These are phyloP conservation scores for Thielaviopsis ethacetica DNA, from an alignment of 2,329 filamentous ascomycete genomes.

Conservation along the genomic window DNA sequence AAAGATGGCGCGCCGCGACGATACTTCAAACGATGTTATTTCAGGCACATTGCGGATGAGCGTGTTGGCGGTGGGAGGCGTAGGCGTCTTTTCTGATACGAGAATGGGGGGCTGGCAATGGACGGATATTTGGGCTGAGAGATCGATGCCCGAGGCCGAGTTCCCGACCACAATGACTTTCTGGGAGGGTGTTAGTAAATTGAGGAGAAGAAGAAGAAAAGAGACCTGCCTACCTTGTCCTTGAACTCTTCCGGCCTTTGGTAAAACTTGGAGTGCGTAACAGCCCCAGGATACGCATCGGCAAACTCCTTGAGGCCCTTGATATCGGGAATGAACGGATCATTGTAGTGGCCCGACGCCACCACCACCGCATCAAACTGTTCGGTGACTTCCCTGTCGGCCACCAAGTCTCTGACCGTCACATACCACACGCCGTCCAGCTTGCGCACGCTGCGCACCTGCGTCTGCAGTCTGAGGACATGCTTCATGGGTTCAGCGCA, in stretches of 20 bases:
- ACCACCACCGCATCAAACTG: constrained; percentile 45
- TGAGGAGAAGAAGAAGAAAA: too few species aligned
- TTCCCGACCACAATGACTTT: constrained; percentile 45
- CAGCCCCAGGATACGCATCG: constrained; percentile 27
- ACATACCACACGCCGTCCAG: constrained; percentile 10
- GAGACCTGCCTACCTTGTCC: constrained; percentile 23
- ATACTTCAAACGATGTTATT: constrained; percentile 27
- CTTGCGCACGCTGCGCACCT: constrained; percentile 18
- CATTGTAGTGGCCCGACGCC: constrained; percentile 42
- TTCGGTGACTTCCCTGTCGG: constrained; percentile 22
- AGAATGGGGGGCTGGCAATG: constrained; percentile 28
- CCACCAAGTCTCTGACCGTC: not conserved
- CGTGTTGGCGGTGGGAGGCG: constrained; percentile 26
- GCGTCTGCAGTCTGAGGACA: not conserved
- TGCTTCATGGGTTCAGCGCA: not conserved
- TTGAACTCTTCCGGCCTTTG: constrained; percentile 28
- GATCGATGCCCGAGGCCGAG: constrained; percentile 48
- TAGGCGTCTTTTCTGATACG: not conserved
- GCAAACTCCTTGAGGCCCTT: constrained; percentile 32
- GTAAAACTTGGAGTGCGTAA: constrained; percentile 39
- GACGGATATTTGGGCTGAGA: constrained; percentile 35
- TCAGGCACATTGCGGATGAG: constrained; percentile 30
- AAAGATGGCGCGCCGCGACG: constrained; percentile 32
- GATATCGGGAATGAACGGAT: constrained; percentile 38
- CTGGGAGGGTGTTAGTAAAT: too few species aligned